Conservation (phyloP, 257 asterid species). For the Lithospermum erythrorhizon region DNA sequence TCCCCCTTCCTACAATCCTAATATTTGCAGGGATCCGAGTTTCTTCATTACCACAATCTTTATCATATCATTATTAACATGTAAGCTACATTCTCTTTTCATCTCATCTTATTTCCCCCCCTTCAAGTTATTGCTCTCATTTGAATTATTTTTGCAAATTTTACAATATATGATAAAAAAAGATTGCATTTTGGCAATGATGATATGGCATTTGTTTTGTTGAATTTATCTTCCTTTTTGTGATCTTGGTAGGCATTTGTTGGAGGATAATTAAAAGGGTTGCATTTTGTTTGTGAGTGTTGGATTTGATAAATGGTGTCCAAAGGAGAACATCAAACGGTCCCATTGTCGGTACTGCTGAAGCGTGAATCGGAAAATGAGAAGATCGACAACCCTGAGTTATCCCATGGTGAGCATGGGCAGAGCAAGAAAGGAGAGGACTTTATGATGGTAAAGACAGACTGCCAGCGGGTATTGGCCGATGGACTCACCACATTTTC, state of each 20-base stretch:
- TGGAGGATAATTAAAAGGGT: slow-evolving; percentile 28
- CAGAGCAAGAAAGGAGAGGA: slow-evolving; percentile 99
- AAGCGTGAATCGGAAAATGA: slow-evolving; percentile 89
- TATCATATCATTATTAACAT: slow-evolving; percentile 6
- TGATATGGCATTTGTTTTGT: background rate
- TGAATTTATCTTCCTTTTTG: no score
- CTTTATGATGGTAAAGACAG: slow-evolving; percentile 72
- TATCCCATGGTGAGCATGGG: slow-evolving; percentile 65
- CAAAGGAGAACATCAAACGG: slow-evolving; percentile 76
- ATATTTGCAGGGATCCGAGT: slow-evolving; percentile 14
- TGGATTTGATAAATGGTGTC: slow-evolving; percentile 51
- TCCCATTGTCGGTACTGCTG: slow-evolving; percentile 84
- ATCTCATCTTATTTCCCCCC: background rate
- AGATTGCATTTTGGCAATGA: background rate
- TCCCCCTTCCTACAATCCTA: background rate
- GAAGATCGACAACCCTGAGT: slow-evolving; percentile 86
- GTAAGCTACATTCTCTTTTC: slow-evolving; percentile 19
- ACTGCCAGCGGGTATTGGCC: slow-evolving; percentile 70
- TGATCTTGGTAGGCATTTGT: slow-evolving; percentile 27
- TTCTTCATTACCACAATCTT: slow-evolving; percentile 24
- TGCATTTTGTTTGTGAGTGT: slow-evolving; percentile 7
- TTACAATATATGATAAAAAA: background rate
- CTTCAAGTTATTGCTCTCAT: no score
- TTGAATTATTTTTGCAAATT: background rate
- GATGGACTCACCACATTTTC: slow-evolving; percentile 89